Conservation (phyloP, 2,329 filamentous ascomycete genomes). For the Scedosporium apiospermum region DNA sequence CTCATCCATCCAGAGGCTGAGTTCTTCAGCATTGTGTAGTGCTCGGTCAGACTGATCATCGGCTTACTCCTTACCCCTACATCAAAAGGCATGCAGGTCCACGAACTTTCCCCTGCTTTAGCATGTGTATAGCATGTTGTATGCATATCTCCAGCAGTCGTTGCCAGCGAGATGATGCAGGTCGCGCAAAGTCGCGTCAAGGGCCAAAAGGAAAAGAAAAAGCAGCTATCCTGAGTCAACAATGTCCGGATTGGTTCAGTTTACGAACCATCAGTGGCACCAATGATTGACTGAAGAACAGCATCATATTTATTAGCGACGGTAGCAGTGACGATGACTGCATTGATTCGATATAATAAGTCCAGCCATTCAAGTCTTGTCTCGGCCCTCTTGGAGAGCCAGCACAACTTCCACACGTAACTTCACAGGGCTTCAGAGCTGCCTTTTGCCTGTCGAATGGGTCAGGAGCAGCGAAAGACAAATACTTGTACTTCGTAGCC, state of each 20-base stretch:
- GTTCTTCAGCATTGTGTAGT: background rate
- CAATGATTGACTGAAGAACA: background rate
- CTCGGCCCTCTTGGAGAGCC: no score
- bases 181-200: background rate
- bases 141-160: background rate
- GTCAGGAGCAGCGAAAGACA: background rate
- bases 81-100: background rate
- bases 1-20: background rate
- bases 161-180: background rate
- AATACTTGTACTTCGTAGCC: background rate
- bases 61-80: background rate
- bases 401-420: no score
- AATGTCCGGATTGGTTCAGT: background rate
- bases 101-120: background rate
- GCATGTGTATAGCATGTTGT: no score
- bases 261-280: background rate
- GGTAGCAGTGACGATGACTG: background rate
- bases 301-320: background rate
- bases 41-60: no score
- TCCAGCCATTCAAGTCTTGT: no score
- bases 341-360: no score
- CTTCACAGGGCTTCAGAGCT: background rate
- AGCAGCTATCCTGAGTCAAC: background rate
- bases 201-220: background rate
- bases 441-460: background rate